Percentiles rank a stretch among this genome's conserved stretches.
phyloP scores from a whole-genome alignment of 805 yeast species.

The Metschnikowia drakensbergensis region DNA sequence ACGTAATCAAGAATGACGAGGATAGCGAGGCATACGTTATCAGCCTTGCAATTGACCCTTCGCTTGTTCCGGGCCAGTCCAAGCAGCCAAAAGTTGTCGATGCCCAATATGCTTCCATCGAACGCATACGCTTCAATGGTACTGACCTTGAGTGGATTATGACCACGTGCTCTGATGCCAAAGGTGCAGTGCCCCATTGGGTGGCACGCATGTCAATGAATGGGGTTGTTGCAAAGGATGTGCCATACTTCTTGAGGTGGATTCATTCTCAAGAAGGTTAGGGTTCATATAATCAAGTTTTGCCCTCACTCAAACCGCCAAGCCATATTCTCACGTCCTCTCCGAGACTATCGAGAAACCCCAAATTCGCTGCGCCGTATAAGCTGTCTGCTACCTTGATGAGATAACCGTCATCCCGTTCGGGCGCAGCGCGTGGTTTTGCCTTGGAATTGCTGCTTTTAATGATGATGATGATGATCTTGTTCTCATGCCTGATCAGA shows the following conservation, averaged over 20 bases:
- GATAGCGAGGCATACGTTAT: constrained; percentile 27
- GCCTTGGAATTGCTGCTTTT: constrained; percentile 29
- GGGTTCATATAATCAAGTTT: neutral
- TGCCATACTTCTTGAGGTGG: constrained; percentile 37
- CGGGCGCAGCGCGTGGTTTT: constrained; percentile 10
- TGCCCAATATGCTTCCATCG: constrained; percentile 37
- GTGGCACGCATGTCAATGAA: constrained; percentile 28
- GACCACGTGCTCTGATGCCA: constrained; percentile 39
- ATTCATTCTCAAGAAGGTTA: constrained; percentile 6
- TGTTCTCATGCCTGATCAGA: constrained; percentile 27
- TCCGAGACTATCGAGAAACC: constrained; percentile 39
- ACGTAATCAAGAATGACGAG: constrained; percentile 20
- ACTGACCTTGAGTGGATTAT: constrained; percentile 31
- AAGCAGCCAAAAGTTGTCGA: constrained; percentile 18
- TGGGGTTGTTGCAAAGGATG: constrained; percentile 38
- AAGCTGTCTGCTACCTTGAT: constrained; percentile 22
- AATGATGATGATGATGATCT: constrained; percentile 32
- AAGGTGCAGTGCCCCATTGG: constrained; percentile 39
- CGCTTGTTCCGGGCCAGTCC: constrained; percentile 14
- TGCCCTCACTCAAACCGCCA: constrained; percentile 21
- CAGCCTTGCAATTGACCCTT: constrained; percentile 32
- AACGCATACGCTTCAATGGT: constrained; percentile 24
- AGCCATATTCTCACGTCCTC: constrained; percentile 42
- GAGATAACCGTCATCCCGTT: constrained; percentile 13
- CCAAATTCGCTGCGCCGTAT: constrained; percentile 30